Evolutionary conservation across 768 basidiomycete species (phyloP).

Genomic region (Mycena venus): DNA sequence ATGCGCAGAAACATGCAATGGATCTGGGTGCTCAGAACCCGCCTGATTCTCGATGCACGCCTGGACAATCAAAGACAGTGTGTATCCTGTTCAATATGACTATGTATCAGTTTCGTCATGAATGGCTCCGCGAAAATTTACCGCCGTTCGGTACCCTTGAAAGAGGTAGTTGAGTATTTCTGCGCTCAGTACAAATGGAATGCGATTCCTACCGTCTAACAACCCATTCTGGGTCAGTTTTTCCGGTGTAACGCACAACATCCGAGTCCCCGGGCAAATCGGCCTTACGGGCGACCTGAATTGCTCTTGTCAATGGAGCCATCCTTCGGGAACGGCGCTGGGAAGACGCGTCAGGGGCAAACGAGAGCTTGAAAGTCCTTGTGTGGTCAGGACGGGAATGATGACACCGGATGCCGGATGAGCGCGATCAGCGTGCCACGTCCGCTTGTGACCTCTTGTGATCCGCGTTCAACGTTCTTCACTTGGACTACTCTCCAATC

Average conservation of each 20-base stretch:
- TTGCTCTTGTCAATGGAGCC: neutral
- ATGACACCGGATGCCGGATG: too few relatives aligned
- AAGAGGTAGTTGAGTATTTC: neutral
- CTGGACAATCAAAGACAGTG: constrained; percentile 68
- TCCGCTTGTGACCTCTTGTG: too few relatives aligned
- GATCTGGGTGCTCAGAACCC: constrained; percentile 62
- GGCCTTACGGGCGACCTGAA: neutral
- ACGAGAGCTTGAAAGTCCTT: too few relatives aligned
- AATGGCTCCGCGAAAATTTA: constrained; percentile 26
- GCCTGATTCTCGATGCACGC: constrained; percentile 69
- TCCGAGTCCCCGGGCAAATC: neutral
- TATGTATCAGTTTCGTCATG: too few relatives aligned
- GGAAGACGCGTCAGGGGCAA: too few relatives aligned
- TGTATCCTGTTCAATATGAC: constrained; percentile 59
- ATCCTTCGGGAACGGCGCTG: neutral
- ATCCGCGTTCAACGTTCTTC: too few relatives aligned
- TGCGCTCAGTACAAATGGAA: neutral
- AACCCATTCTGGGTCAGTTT: constrained; percentile 60
- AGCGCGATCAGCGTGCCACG: too few relatives aligned
- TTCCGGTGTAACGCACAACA: constrained; percentile 54
- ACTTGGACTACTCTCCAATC: too few relatives aligned
- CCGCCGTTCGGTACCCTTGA: constrained; percentile 68
- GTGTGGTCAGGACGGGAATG: too few relatives aligned
- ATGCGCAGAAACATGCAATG: constrained; percentile 72
- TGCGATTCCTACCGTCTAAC: constrained; percentile 50